Base-by-base conservation (phyloP, 2,329 filamentous ascomycete species). In the Colletotrichum tropicale region DNA sequence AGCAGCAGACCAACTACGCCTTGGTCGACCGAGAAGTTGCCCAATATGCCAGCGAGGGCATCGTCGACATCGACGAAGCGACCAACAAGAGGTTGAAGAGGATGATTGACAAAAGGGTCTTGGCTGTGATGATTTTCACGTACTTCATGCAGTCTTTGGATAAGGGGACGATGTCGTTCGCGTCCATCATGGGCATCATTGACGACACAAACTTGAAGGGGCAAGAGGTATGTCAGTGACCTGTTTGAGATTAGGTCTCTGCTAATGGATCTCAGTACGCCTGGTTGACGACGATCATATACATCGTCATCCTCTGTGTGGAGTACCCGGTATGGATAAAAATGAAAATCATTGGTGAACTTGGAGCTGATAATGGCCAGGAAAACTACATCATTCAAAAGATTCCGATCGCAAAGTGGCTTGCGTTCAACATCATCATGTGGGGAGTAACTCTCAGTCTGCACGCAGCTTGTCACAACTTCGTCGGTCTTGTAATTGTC, bases 51-150 rank as follows among this genome's bases (percentile, higher is more conserved):
- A 66, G 68, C 36, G 72, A 77, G 52, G 38, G 76, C 15, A 72
- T 82, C n/a, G 75, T 74, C 48, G 60, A 88, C 71, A 89, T 90
- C 78, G 89, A 89, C 58, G 85, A 88, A 34, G 83, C 87, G 73
- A 86, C 89, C 74, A 90, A 89, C 86, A 80, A 84, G 84, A 77
- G 87, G 80, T 78, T 90, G 82, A 77, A 89, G 86, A 79, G 89
- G 88, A 80, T 82, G 80, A 80, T 85, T 75, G 90, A 91, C 81
- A 86, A 88, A 68, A 84, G 85, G 38, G 85, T 88, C 64, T 81
- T 91, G 70, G 87, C 85, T 13, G 89, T 89, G 79, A 88, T 90
- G 80, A 82, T 88, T 61, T 87, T 86, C 71, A 88, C 86, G 48
- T 91, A 89, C 80, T 88, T 81, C 80, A 84, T 79, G 74, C 85